phyloP scores from a whole-genome alignment of 257 asterid genomes.

The Cruciata laevipes region DNA sequence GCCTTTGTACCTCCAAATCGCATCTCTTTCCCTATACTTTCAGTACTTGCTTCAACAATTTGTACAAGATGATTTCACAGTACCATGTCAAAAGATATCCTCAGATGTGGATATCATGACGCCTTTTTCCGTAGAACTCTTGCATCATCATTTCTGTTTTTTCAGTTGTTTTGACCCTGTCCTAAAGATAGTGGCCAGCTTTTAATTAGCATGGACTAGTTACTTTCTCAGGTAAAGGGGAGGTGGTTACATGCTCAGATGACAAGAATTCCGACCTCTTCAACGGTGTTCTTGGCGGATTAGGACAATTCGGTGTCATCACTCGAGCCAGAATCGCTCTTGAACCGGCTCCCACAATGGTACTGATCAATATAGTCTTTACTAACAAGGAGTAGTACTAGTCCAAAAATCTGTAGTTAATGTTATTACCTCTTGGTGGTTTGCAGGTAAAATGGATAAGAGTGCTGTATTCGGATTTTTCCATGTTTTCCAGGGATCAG shows the following conservation, averaged over 20 bases:
- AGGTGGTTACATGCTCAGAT: conserved; percentile 63
- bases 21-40: background rate
- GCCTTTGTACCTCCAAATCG: background rate
- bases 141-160: background rate
- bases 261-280: conserved; percentile 64
- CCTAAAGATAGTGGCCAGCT: background rate
- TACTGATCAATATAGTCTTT: conserved; percentile 6
- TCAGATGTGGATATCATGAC: background rate
- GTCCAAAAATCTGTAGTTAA: background rate
- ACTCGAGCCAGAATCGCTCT: conserved; percentile 71
- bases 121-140: conserved; percentile 4
- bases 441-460: conserved; percentile 90
- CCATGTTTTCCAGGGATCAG: conserved; percentile 62
- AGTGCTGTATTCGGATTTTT: conserved; percentile 68
- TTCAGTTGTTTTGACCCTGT: background rate
- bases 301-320: conserved; percentile 87
- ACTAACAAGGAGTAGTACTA: background rate
- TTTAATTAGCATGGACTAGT: background rate
- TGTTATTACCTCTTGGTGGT: background rate
- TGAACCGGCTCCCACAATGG: conserved; percentile 72
- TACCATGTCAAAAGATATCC: conserved; percentile 4
- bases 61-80: background rate
- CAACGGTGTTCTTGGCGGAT: conserved; percentile 75
- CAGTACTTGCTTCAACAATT: background rate
- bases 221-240: conserved; percentile 60